Evolutionary conservation across 768 basidiomycete species (phyloP).

Genomic region (Trametes coccinea): DNA sequence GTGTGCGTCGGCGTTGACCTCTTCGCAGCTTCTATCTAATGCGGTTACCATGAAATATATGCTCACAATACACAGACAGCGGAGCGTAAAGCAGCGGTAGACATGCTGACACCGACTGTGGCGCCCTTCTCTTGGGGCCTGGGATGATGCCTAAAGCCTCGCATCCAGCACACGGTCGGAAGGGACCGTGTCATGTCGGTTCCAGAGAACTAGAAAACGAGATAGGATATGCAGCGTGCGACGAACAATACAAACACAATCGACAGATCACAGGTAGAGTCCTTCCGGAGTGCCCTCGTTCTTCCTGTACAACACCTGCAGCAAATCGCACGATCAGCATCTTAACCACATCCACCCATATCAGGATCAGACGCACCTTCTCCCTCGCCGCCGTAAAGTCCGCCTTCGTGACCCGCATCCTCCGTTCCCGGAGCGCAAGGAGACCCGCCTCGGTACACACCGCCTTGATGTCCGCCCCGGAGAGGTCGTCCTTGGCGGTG

Average conservation of each 20-base stretch:
- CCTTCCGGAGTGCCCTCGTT: conserved; percentile 95
- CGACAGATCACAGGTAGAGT: conserved; percentile 61
- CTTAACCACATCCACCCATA: background rate
- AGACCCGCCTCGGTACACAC: conserved; percentile 99
- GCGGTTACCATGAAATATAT: too few species aligned
- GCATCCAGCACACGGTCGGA: background rate
- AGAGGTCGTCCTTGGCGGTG: conserved; percentile 92
- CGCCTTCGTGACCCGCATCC: conserved; percentile 91
- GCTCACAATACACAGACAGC: too few species aligned
- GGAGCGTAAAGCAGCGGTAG: too few species aligned
- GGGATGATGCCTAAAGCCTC: background rate
- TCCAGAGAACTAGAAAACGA: conserved; percentile 8
- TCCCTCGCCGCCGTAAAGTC: conserved; percentile 92
- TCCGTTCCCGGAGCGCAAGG: conserved; percentile 87
- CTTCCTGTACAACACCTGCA: conserved; percentile 88
- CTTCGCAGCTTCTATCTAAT: too few species aligned
- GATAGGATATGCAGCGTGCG: conserved; percentile 16
- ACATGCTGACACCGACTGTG: too few species aligned
- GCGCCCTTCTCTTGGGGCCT: too few species aligned
- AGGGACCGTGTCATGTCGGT: background rate
- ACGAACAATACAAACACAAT: conserved; percentile 10
- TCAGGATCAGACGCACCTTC: conserved; percentile 59
- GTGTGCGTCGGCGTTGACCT: too few species aligned
- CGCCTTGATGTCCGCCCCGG: conserved; percentile 98
- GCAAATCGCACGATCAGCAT: conserved; percentile 10